Evolutionary conservation across 1,284 basidiomycete genomes (phyloP).

Genomic region (Entoloma clypeatum): DNA sequence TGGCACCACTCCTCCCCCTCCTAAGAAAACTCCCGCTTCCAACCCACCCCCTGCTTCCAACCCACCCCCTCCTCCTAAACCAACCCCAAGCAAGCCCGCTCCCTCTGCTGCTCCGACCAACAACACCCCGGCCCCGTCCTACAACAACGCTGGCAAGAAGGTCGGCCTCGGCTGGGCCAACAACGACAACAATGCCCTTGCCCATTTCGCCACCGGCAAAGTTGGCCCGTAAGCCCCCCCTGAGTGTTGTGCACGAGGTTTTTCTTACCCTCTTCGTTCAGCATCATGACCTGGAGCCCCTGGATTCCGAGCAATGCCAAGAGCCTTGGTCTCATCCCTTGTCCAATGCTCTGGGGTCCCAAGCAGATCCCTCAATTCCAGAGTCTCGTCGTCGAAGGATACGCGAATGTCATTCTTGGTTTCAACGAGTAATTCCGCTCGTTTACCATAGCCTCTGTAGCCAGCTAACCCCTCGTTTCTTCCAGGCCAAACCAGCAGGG

Average conservation of each 20-base stretch:
- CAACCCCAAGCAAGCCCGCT: slow-evolving; percentile 12
- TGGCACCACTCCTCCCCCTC: slow-evolving; percentile 8
- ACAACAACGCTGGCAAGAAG: slow-evolving; percentile 36
- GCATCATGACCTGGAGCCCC: slow-evolving; percentile 59
- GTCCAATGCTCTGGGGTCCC: slow-evolving; percentile 70
- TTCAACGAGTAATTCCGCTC: slow-evolving; percentile 62
- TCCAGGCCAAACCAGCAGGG: slow-evolving; percentile 40
- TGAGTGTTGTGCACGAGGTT: background rate
- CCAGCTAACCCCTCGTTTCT: slow-evolving; percentile 4
- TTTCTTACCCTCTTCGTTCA: slow-evolving; percentile 21
- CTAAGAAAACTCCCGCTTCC: slow-evolving; percentile 16
- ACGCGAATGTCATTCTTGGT: slow-evolving; percentile 54
- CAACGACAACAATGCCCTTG: slow-evolving; percentile 42
- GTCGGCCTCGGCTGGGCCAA: slow-evolving; percentile 65
- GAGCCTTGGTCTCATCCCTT: slow-evolving; percentile 44
- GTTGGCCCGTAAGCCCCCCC: slow-evolving; percentile 41
- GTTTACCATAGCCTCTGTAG: background rate
- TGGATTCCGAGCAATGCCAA: slow-evolving; percentile 35
- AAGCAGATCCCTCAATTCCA: slow-evolving; percentile 44
- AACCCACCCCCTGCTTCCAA: slow-evolving; percentile 16
- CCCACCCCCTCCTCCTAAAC: slow-evolving; percentile 19
- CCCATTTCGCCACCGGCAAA: slow-evolving; percentile 42
- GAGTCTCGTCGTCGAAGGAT: slow-evolving; percentile 41
- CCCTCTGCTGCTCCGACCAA: slow-evolving; percentile 19
- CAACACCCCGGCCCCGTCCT: slow-evolving; percentile 20